These are phyloP conservation scores for Lablab purpureus DNA, from an alignment of 306 rosid genomes.

Conservation along the genomic window DNA sequence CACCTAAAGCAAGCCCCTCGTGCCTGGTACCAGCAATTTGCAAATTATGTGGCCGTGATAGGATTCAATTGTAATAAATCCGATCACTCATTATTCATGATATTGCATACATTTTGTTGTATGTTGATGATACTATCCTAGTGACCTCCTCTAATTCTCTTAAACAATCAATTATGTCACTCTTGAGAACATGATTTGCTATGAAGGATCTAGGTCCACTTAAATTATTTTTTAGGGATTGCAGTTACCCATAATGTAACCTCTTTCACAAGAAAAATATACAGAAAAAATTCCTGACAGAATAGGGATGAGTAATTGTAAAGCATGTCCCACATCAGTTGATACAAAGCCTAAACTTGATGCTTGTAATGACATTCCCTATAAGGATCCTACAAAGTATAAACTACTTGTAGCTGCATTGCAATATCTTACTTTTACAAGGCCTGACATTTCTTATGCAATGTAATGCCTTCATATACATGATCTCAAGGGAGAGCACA, in stretches of 20 bases:
- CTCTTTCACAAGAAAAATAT: too few relatives aligned
- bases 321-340: too few relatives aligned
- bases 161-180: not conserved
- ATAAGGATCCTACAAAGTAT: not conserved
- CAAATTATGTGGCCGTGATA: not conserved
- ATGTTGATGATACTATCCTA: not conserved
- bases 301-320: too few relatives aligned
- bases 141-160: not conserved
- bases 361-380: not conserved
- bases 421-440: not conserved
- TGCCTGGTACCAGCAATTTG: not conserved
- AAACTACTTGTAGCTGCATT: not conserved
- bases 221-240: not conserved
- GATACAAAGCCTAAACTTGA: not conserved
- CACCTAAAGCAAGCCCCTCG: too few relatives aligned
- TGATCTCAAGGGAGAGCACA: not conserved
- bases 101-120: not conserved
- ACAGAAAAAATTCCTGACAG: too few relatives aligned
- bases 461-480: not conserved
- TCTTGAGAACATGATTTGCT: not conserved
- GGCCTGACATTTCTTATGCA: conserved; percentile 10
- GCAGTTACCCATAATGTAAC: not conserved
- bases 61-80: not conserved
- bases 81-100: not conserved
- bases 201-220: not conserved